Conservation (phyloP, 805 yeast species). For the Schizosaccharomyces lindneri region DNA sequence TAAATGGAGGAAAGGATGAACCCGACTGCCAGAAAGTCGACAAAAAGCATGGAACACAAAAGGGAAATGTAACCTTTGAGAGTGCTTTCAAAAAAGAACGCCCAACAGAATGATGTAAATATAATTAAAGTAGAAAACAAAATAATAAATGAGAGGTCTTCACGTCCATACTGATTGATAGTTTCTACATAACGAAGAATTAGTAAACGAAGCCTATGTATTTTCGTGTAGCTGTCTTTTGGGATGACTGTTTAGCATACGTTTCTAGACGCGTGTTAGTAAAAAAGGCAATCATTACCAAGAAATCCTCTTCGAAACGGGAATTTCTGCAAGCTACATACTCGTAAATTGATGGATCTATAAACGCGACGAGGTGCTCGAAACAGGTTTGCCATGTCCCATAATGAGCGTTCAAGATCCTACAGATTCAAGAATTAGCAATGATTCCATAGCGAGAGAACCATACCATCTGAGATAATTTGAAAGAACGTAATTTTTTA, state of each 20-base stretch:
- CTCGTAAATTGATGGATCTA: slow-evolving; percentile 52
- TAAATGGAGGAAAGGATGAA: not conserved
- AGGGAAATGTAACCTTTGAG: not conserved
- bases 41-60: not conserved
- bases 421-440: not conserved
- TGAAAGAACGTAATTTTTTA: not conserved
- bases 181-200: not conserved
- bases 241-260: not conserved
- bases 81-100: not conserved
- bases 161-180: not conserved
- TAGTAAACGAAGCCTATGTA: too few relatives aligned
- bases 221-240: too few relatives aligned
- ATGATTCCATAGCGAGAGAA: not conserved
- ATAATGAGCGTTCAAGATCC: slow-evolving; percentile 76
- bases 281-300: not conserved
- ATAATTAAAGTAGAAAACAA: not conserved
- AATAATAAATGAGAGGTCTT: not conserved
- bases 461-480: not conserved
- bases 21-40: not conserved
- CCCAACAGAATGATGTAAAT: not conserved
- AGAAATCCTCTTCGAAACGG: too few relatives aligned
- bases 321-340: slow-evolving; percentile 4
- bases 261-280: not conserved
- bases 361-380: slow-evolving; percentile 61
- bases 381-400: slow-evolving; percentile 64